A percentile compares a stretch with the other conserved stretches of the same genome.
phyloP scores from a whole-genome alignment of 371 early-diverging fungal species.

The Chytridium lagenaria region DNA sequence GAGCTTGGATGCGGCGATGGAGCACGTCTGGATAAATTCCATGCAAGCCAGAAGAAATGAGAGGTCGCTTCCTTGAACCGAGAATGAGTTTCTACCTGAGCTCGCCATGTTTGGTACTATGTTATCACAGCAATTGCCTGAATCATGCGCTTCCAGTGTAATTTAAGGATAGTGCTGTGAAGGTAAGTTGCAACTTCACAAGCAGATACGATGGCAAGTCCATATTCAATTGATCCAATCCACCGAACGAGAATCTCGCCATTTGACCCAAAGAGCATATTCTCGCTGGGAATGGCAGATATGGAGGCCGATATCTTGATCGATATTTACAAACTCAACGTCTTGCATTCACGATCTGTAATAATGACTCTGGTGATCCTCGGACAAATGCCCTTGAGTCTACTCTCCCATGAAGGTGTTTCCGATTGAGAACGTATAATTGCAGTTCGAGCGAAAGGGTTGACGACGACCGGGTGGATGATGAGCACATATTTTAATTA shows the following conservation, averaged over 20 bases:
- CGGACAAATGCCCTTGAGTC: neutral
- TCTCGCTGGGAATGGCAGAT: neutral
- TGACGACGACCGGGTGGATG: too few relatives aligned
- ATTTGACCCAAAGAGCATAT: neutral
- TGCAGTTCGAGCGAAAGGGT: neutral
- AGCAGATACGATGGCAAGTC: neutral
- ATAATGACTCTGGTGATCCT: neutral
- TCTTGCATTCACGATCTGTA: neutral
- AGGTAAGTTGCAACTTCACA: neutral
- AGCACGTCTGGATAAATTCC: neutral
- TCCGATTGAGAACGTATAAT: neutral
- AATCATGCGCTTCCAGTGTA: conserved; percentile 4
- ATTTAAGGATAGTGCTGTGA: neutral
- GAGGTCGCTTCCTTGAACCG: neutral
- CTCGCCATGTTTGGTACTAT: neutral
- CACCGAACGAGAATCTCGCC: neutral
- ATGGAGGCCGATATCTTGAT: neutral
- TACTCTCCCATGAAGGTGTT: neutral
- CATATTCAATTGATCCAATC: neutral
- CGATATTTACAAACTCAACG: neutral
- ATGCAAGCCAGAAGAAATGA: neutral
- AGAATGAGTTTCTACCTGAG: neutral
- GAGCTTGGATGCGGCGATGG: neutral
- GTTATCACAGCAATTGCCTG: neutral
- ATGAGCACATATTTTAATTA: too few relatives aligned